These are phyloP conservation scores for Cyberlindnera saturnus DNA, from an alignment of 805 yeast genomes.

Conservation along the genomic window DNA sequence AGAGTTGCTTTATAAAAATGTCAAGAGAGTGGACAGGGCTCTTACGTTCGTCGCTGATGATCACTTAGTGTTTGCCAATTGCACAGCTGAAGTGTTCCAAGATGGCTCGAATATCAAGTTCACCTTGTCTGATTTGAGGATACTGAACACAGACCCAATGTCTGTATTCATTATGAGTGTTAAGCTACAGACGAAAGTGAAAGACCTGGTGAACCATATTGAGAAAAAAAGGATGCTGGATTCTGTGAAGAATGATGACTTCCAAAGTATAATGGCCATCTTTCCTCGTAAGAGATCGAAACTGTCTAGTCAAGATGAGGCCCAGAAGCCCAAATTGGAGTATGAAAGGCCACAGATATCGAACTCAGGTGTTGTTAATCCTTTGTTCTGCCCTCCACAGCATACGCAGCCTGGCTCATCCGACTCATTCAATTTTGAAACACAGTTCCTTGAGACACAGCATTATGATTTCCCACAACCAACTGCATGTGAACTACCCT, in stretches of 20 bases:
- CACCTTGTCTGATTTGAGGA: not conserved
- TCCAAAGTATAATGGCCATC: conserved; percentile 1
- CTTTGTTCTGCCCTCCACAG: not conserved
- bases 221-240: not conserved
- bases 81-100: not conserved
- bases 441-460: conserved; percentile 3
- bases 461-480: too few species aligned
- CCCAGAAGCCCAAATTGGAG: conserved; percentile 1
- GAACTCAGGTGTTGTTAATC: not conserved
- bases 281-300: not conserved
- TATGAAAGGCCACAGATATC: not conserved
- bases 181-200: not conserved
- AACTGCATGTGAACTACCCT: not conserved
- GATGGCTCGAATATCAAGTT: not conserved
- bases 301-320: not conserved
- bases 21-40: not conserved
- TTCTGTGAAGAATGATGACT: conserved; percentile 3
- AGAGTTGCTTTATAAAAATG: not conserved
- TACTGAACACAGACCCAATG: conserved; percentile 1
- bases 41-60: not conserved
- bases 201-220: not conserved
- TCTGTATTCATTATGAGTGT: not conserved
- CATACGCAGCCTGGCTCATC: not conserved
- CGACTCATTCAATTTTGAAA: conserved; percentile 1
- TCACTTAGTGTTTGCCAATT: not conserved